phyloP scores from a whole-genome alignment of 805 yeast species.

The Hanseniaspora guilliermondii region DNA sequence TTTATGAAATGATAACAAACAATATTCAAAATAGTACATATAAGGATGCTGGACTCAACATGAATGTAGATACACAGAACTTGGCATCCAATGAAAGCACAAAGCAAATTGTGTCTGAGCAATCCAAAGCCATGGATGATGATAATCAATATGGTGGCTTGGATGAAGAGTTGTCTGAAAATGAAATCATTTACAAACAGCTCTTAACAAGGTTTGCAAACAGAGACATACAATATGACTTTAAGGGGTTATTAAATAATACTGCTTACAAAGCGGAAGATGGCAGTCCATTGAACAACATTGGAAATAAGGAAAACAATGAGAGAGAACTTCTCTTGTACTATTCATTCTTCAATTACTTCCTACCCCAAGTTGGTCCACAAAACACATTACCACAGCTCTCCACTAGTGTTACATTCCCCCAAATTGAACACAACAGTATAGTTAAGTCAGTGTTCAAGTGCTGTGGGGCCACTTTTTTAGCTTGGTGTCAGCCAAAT shows the following conservation, averaged over 20 bases:
- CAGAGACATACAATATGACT: conserved; percentile 11
- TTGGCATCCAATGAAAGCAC: background rate
- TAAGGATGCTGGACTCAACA: background rate
- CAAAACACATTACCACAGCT: conserved; percentile 19
- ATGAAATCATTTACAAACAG: conserved; percentile 6
- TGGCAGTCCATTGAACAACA: background rate
- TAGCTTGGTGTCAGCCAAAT: conserved; percentile 19
- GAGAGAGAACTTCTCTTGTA: conserved; percentile 17
- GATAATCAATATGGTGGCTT: conserved; percentile 6
- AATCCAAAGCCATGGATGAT: background rate
- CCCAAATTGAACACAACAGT: conserved; percentile 16
- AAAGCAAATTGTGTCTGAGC: background rate
- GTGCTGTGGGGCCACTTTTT: conserved; percentile 20
- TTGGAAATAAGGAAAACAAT: conserved; percentile 10
- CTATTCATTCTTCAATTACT: conserved; percentile 18
- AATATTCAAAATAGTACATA: background rate
- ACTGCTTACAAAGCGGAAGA: conserved; percentile 13
- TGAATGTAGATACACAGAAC: background rate
- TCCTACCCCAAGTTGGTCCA: conserved; percentile 19
- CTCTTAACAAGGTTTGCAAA: conserved; percentile 11
- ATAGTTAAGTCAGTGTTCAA: conserved; percentile 17
- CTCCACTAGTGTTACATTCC: conserved; percentile 18
- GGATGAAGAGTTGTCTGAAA: conserved; percentile 9
- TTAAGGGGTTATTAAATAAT: conserved; percentile 14
- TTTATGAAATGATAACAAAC: background rate